Evolutionary conservation across 2,329 filamentous ascomycete species (phyloP), one percentile per base, ranked within the genome.

Genomic region (Phoma sp.): DNA sequence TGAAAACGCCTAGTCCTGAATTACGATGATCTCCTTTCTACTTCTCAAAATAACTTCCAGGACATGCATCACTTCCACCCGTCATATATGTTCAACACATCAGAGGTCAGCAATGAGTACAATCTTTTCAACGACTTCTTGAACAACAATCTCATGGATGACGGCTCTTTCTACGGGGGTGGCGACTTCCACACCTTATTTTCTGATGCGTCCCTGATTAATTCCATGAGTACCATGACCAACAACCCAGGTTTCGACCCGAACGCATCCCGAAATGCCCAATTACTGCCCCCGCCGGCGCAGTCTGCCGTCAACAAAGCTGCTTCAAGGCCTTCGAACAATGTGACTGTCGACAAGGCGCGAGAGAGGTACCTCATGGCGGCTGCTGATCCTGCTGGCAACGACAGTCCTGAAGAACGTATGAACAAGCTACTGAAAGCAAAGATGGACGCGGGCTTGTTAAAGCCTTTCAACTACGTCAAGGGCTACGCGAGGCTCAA

Each of bases 401-500:
- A 91, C 64, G 86, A 89, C 65, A 89, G 89, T 22, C 92, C 95
- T 10, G 93, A 97, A 75, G 91, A 96, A 74, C 89, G 95, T 56
- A 96, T 99, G 90, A 89, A 93, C 69, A 91, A 95, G 65, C 85
- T 99, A 6, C 85, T 99, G 52, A 90, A 89, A 73, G 95, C 95
- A 59, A 99, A 99, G 76, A 96, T 96, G 76, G 93, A 98, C 64
- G 95, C 95, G 0, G 95, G 95, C 1, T 82, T 99, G 68, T 80
- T 99, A 54, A 95, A 93, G 70, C 95, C 95, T 1, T 99, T 99
- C 82, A 98, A 98, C 78, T 99, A 99, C 75, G 91, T 98, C 65
- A 96, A 96, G 69, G 95, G 95, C 10, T 99, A 99, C 74, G 89
- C 91, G 9, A 86, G 92, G 29, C 80, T 99, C 42, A 91, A 92